Conservation (phyloP, 2,329 filamentous ascomycete species). For the Tetracladium maxilliforme region DNA sequence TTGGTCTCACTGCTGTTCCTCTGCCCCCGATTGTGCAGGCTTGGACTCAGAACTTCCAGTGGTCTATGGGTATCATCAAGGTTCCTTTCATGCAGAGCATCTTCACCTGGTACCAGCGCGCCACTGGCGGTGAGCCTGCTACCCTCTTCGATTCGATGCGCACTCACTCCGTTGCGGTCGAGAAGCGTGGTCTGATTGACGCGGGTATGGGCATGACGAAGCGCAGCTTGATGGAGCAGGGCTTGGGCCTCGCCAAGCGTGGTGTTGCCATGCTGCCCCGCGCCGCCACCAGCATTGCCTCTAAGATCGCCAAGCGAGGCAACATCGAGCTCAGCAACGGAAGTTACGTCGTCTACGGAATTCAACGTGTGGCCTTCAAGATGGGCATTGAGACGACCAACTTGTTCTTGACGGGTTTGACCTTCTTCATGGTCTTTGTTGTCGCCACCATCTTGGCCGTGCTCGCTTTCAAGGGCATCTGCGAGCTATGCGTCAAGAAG, state of each 20-base stretch:
- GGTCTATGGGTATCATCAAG: conserved; percentile 92
- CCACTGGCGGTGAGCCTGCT: conserved; percentile 76
- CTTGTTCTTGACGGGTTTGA: conserved; percentile 81
- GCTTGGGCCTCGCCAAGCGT: conserved; percentile 39
- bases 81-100: conserved; percentile 78
- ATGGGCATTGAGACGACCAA: conserved; percentile 80
- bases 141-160: conserved; percentile 61
- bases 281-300: conserved; percentile 15
- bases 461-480: conserved; percentile 64
- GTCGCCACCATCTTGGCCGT: conserved; percentile 60
- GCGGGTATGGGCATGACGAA: conserved; percentile 31
- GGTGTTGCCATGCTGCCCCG: conserved; percentile 20
- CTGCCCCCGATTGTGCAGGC: conserved; percentile 79
- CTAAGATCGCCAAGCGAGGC: conserved; percentile 32
- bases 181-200: conserved; percentile 16
- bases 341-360: conserved; percentile 57
- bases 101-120: conserved; percentile 89
- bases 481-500: conserved; percentile 60
- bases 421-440: conserved; percentile 80
- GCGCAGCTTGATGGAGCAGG: conserved; percentile 24
- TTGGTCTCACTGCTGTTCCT: conserved; percentile 68
- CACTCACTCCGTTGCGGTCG: conserved; percentile 67
- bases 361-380: conserved; percentile 78
- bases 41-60: conserved; percentile 97
- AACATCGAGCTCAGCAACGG: conserved; percentile 38